These are phyloP conservation scores for Wilhelminamyces savonicus DNA, from an alignment of 805 yeast species.

Conservation along the genomic window DNA sequence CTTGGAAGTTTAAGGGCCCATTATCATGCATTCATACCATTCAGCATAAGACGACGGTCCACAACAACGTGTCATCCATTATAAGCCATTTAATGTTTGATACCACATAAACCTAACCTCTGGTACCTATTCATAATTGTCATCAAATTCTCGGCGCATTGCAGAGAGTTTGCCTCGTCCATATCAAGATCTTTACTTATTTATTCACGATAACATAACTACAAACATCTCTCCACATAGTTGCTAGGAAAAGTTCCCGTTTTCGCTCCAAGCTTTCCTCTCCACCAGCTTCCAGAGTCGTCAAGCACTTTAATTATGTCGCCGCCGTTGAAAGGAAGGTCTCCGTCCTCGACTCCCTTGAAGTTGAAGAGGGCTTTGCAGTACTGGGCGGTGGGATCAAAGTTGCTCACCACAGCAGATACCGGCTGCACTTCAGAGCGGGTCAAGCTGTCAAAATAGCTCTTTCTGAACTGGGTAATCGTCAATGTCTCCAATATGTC, in stretches of 20 bases:
- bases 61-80: no score
- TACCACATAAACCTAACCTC: no score
- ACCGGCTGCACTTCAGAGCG: no score
- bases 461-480: conserved; percentile 18
- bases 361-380: conserved; percentile 39
- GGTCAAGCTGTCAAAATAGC: conserved; percentile 9
- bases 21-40: no score
- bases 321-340: conserved; percentile 37
- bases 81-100: no score
- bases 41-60: no score
- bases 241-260: conserved; percentile 26
- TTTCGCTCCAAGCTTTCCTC: conserved; percentile 21
- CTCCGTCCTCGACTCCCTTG: conserved; percentile 29
- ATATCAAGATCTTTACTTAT: not conserved
- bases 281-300: conserved; percentile 29
- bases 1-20: no score
- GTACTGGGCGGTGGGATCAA: conserved; percentile 7
- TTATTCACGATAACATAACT: not conserved
- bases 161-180: no score
- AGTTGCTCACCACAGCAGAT: conserved; percentile 2
- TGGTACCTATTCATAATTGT: no score
- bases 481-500: not conserved
- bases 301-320: conserved; percentile 36
- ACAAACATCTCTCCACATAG: conserved; percentile 15
- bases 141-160: no score